Base-by-base conservation (phyloP, 768 basidiomycete genomes). In the Mycena pura region DNA sequence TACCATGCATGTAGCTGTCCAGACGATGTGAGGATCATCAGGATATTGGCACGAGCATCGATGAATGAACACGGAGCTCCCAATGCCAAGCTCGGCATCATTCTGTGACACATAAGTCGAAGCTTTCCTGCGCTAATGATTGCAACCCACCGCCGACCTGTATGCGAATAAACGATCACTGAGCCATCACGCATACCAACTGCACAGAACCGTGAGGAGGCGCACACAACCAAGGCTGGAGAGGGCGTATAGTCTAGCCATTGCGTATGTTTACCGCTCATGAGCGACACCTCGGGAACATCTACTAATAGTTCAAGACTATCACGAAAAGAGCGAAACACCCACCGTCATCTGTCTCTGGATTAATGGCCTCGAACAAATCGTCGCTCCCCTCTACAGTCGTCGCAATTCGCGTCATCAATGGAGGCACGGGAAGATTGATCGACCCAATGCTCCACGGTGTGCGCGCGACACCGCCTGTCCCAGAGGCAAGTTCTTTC, bases 171-270 rank as follows among this genome's bases (percentile, higher is more conserved):
- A 10, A 96, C 85, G 62, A 82, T 84, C n/a, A 99, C 76, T 4
- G 82, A 83, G 0, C 92, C 93, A 72, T 97, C 95, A 63, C 89
- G 83, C 77, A 85, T 82, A 0, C 87, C 91, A 5, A 85, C 91
- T 7, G 92, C 95, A 66, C 88, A 89, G 70, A 92, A 94, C 2
- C 68, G 69, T 13, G 73, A 69, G 0, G 93, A 89, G 0, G 87
- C 87, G 5, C 87, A 86, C 46, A 92, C 69, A 1, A 81, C 77
- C 15, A 96, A 72, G n/a, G 86, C 86, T 24, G 90, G 88, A 2
- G 84, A 85, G 1, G 91, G 86, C 8, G 96, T 69, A 74, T 92
- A 99, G 74, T 98, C 96, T 41, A 96, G 74, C 95, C 96, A 99
- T 53, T 91, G 86, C 11, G 87, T 90, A 59, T 89, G 84, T 76